phyloP scores from a whole-genome alignment of 495 filamentous ascomycete genomes.

The Chaetomium cochliodes region DNA sequence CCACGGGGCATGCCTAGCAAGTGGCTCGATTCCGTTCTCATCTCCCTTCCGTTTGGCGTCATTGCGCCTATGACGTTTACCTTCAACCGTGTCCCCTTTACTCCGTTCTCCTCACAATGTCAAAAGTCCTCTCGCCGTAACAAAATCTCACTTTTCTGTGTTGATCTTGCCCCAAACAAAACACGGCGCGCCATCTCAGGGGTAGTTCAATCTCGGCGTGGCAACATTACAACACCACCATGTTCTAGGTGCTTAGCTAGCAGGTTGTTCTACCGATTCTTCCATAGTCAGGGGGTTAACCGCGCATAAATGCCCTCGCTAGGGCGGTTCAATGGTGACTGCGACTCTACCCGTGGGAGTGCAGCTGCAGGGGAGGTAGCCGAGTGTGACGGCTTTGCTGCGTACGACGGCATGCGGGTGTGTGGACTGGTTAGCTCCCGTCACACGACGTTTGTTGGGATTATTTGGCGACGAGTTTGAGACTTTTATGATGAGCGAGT shows the following conservation, averaged over 20 bases:
- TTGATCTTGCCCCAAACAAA: background rate
- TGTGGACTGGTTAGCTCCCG: too few species aligned
- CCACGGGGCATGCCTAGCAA: too few species aligned
- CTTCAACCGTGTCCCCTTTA: too few species aligned
- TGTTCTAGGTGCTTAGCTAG: background rate
- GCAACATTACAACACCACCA: slow-evolving; percentile 3
- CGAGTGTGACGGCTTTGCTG: background rate
- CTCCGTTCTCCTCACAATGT: too few species aligned
- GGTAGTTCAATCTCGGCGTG: background rate
- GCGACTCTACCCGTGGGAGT: background rate
- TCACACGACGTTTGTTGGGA: too few species aligned
- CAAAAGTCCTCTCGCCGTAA: background rate
- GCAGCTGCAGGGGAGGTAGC: background rate
- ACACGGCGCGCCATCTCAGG: background rate
- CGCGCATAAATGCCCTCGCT: background rate
- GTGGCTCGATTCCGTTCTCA: too few species aligned
- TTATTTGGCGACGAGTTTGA: too few species aligned
- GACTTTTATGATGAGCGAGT: too few species aligned
- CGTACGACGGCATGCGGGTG: background rate
- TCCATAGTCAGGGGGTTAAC: slow-evolving; percentile 3
- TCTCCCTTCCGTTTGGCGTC: too few species aligned
- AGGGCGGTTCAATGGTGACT: background rate
- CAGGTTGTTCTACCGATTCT: background rate
- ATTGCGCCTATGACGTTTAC: too few species aligned
- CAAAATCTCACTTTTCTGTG: background rate